Conservation (phyloP, 345 rosid genomes). For the Linum usitatissimum region DNA sequence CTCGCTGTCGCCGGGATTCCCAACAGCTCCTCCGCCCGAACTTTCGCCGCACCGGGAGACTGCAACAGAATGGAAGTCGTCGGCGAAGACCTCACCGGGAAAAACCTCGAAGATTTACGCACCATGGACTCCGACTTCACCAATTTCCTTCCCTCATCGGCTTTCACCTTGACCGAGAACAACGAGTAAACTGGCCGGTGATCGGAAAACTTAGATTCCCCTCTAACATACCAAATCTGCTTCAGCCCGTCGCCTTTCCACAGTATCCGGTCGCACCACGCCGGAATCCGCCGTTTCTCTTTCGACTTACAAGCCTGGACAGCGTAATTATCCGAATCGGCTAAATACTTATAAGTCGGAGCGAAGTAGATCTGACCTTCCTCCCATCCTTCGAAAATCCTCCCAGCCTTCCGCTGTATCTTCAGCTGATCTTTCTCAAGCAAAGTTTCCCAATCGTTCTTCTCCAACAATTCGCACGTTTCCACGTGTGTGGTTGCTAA, state of each 20-base stretch:
- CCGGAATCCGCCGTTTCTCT: constrained; percentile 70
- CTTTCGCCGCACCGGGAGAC: constrained; percentile 43
- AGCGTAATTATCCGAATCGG: constrained; percentile 60
- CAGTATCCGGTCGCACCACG: constrained; percentile 92
- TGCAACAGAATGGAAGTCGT: constrained; percentile 26
- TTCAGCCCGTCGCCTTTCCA: constrained; percentile 86
- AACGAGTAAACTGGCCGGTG: constrained; percentile 84
- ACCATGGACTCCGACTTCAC: not conserved
- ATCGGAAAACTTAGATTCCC: constrained; percentile 91
- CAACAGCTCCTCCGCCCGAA: constrained; percentile 76
- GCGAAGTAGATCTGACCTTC: constrained; percentile 78
- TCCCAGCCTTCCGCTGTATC: constrained; percentile 62
- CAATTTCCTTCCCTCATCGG: constrained; percentile 12
- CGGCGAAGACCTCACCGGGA: constrained; percentile 26
- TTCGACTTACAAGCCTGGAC: constrained; percentile 46
- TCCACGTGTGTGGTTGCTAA: constrained; percentile 37
- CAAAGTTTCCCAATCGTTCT: constrained; percentile 72
- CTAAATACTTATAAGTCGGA: constrained; percentile 80
- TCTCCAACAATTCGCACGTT: constrained; percentile 40
- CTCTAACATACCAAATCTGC: constrained; percentile 62
- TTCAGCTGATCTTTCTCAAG: constrained; percentile 79
- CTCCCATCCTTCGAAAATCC: constrained; percentile 80
- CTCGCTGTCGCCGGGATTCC: constrained; percentile 18
- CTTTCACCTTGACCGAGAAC: constrained; percentile 48
- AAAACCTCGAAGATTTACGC: constrained; percentile 10